Conservation (phyloP, 306 rosid species). For the Ochetophila trinervis region DNA sequence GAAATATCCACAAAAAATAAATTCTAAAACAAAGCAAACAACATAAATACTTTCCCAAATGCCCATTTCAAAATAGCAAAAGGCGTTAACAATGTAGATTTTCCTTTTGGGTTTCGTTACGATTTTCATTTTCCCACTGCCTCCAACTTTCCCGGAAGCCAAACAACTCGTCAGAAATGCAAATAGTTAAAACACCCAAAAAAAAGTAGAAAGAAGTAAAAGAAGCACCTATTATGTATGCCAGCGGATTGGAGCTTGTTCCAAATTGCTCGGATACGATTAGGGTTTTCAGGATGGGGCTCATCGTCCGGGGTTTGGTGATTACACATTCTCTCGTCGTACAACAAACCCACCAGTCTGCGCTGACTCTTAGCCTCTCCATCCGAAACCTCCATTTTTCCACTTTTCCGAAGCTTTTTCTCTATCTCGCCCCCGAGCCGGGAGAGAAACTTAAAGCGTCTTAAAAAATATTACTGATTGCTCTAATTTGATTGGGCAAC, state of each 20-base stretch:
- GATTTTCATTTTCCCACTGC: background rate
- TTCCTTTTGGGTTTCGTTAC: too few species aligned
- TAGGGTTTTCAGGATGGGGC: slow-evolving; percentile 79
- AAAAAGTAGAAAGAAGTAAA: background rate
- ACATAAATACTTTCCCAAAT: too few species aligned
- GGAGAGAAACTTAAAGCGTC: too few species aligned
- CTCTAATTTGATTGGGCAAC: too few species aligned
- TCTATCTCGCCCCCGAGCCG: background rate
- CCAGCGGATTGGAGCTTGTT: slow-evolving; percentile 51
- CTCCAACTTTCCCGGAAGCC: background rate
- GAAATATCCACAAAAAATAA: background rate
- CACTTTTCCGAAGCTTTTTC: background rate
- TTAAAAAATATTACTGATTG: too few species aligned
- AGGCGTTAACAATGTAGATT: too few species aligned
- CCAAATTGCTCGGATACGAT: slow-evolving; percentile 75
- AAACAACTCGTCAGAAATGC: background rate
- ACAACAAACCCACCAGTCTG: slow-evolving; percentile 58
- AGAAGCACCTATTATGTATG: slow-evolving; percentile 51
- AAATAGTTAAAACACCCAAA: background rate
- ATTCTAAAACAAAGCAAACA: too few species aligned
- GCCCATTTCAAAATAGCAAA: too few species aligned
- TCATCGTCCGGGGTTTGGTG: slow-evolving; percentile 46
- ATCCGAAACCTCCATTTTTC: slow-evolving; percentile 8
- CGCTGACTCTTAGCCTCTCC: slow-evolving; percentile 25
- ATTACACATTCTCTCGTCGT: slow-evolving; percentile 80